Evolutionary conservation across 179 eudicot species (phyloP).

Genomic region (Beta lomatogona): DNA sequence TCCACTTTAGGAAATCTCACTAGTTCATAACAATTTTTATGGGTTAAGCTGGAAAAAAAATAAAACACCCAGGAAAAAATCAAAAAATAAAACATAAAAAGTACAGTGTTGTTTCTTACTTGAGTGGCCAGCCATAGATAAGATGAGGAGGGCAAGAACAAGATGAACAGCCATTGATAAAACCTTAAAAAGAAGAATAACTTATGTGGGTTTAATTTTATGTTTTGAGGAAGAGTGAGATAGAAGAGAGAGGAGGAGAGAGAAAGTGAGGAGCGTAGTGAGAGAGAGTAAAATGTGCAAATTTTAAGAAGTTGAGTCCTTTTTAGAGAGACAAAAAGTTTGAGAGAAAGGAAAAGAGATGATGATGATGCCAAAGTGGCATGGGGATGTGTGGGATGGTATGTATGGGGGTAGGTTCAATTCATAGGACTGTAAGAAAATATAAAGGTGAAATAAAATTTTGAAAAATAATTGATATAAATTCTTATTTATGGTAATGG

Average conservation of each 20-base stretch:
- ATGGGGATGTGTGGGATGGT: constrained; percentile 16
- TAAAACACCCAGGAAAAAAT: neutral
- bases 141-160: constrained; percentile 36
- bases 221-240: too few relatives aligned
- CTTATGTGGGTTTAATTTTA: neutral
- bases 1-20: neutral
- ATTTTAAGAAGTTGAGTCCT: neutral
- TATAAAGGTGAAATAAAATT: too few relatives aligned
- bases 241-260: neutral
- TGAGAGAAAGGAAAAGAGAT: neutral
- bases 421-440: neutral
- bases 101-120: constrained; percentile 35
- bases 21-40: neutral
- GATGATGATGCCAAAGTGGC: constrained; percentile 9
- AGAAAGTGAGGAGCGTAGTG: neutral
- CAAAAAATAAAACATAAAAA: too few relatives aligned
- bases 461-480: too few relatives aligned
- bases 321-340: neutral
- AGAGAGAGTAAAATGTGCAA: neutral
- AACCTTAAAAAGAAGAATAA: neutral
- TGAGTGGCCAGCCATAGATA: constrained; percentile 58
- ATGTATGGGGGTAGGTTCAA: constrained; percentile 16
- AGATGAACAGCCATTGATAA: constrained; percentile 29
- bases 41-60: neutral
- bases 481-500: neutral